phyloP scores from a whole-genome alignment of 177 flowering plant species.

The Vitis hybrid region DNA sequence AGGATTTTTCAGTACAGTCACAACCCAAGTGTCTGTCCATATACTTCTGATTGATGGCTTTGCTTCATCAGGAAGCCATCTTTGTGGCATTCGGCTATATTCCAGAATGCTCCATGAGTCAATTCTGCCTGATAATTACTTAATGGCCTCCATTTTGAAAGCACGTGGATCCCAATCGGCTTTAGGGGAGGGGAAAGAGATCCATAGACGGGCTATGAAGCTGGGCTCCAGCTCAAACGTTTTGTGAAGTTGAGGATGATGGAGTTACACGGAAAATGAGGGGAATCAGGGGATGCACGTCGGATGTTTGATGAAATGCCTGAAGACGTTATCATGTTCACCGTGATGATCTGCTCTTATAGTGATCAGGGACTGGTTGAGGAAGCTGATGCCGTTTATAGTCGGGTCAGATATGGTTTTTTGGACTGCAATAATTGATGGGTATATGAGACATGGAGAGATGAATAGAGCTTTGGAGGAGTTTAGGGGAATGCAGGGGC shows the following conservation, averaged over 20 bases:
- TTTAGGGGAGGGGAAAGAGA: neutral
- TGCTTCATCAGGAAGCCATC: too few species aligned
- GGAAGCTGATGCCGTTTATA: constrained; percentile 20
- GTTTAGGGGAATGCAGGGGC: constrained; percentile 33
- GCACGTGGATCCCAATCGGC: constrained; percentile 14
- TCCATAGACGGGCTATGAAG: constrained; percentile 37
- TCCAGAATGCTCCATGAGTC: constrained; percentile 4
- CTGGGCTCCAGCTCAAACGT: constrained; percentile 24
- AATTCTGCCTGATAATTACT: constrained; percentile 23
- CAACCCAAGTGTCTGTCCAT: too few species aligned
- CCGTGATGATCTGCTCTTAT: constrained; percentile 29
- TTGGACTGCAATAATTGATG: constrained; percentile 48
- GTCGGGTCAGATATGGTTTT: constrained; percentile 29
- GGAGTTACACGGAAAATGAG: constrained; percentile 37
- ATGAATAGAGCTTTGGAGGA: constrained; percentile 30
- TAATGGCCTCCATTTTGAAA: constrained; percentile 30
- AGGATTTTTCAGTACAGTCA: too few species aligned
- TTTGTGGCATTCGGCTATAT: too few species aligned
- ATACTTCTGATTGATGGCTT: too few species aligned
- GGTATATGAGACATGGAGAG: constrained; percentile 32
- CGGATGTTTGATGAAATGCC: constrained; percentile 31
- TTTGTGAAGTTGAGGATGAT: constrained; percentile 21
- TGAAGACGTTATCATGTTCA: constrained; percentile 32
- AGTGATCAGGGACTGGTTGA: constrained; percentile 20
- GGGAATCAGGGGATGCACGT: constrained; percentile 25